phyloP scores from a whole-genome alignment of 176 grass and related monocot species.

The Tuctoria greenei region DNA sequence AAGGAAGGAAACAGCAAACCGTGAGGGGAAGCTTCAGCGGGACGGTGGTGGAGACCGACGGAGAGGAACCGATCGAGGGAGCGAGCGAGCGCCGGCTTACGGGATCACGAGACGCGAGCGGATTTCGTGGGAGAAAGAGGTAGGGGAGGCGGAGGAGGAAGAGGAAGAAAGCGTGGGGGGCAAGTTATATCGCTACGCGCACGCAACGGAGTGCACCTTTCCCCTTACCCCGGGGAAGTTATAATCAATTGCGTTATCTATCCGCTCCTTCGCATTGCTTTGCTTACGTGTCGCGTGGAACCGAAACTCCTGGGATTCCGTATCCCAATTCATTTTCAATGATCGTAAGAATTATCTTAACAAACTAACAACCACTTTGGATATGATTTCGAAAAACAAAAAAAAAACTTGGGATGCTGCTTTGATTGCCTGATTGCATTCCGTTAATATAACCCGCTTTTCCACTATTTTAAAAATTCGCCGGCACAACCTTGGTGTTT shows the following conservation, averaged over 20 bases:
- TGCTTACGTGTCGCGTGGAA: neutral
- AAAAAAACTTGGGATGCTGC: neutral
- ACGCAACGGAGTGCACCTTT: constrained; percentile 14
- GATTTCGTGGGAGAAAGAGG: neutral
- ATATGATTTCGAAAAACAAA: no score
- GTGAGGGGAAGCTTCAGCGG: neutral
- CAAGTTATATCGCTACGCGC: constrained; percentile 40
- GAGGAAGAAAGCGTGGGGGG: neutral
- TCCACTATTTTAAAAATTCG: no score
- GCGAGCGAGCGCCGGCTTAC: neutral
- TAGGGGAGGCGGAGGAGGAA: neutral
- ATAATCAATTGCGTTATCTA: neutral
- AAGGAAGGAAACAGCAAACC: neutral
- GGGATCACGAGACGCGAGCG: neutral
- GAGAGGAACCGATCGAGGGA: neutral
- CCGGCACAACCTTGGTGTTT: no score
- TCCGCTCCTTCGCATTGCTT: neutral
- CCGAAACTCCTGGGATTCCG: neutral
- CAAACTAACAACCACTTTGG: no score
- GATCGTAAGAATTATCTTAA: no score
- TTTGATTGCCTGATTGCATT: neutral
- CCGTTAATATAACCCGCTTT: neutral
- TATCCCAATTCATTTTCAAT: neutral
- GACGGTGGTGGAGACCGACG: neutral
- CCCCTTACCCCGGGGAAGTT: neutral